A percentile compares a stretch with the other conserved stretches of the same genome.
Evolutionary conservation across 768 basidiomycete species (phyloP).

Genomic region (Suillus americanus): DNA sequence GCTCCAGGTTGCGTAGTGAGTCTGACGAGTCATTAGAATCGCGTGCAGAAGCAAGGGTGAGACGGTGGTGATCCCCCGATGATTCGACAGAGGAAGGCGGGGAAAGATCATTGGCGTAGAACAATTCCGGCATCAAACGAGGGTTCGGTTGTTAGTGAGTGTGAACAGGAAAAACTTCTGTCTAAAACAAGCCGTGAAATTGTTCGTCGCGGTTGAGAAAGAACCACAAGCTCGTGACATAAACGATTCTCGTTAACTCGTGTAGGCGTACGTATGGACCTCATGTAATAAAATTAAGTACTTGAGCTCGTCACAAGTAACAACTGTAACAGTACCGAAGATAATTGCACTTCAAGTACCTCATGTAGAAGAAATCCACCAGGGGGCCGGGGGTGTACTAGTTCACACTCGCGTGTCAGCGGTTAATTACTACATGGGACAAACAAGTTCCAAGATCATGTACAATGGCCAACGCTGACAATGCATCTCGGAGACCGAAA

Average conservation of each 20-base stretch:
- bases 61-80: conserved; percentile 12
- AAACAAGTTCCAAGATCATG: background rate
- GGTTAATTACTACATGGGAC: background rate
- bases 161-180: background rate
- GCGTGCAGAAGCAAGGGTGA: conserved; percentile 4
- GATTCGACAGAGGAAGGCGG: conserved; percentile 13
- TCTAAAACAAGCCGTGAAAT: background rate
- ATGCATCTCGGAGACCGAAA: background rate
- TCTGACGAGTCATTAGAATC: conserved; percentile 56
- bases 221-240: background rate
- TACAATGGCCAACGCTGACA: background rate
- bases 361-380: background rate
- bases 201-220: background rate
- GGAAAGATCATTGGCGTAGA: conserved; percentile 12
- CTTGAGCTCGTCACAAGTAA: background rate
- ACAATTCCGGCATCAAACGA: conserved; percentile 1
- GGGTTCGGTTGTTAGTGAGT: background rate
- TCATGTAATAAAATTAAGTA: background rate
- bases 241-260: background rate
- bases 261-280: background rate
- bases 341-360: too few relatives aligned
- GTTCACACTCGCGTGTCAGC: background rate
- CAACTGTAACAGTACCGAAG: background rate
- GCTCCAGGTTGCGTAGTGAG: conserved; percentile 77
- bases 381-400: background rate